These are phyloP conservation scores for Teunomyces cretensis DNA, from an alignment of 805 yeast genomes.

Conservation along the genomic window DNA sequence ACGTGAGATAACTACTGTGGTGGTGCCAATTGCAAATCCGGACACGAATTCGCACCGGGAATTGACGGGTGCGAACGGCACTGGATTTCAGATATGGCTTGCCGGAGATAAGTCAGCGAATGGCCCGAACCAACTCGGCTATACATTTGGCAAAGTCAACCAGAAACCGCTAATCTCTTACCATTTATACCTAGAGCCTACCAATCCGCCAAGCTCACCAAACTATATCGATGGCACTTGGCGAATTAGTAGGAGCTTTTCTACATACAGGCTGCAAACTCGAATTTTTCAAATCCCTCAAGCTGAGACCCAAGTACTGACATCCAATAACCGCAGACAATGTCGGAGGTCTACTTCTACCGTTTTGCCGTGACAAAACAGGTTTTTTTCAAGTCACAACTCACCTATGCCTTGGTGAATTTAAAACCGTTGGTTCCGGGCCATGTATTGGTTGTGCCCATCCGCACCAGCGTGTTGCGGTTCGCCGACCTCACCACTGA, in stretches of 20 bases:
- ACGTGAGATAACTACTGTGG: background rate
- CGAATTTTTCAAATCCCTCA: too few species aligned
- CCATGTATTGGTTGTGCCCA: slow-evolving; percentile 82
- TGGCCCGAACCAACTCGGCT: too few species aligned
- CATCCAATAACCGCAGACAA: background rate
- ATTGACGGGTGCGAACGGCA: background rate
- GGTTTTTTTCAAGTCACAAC: slow-evolving; percentile 57
- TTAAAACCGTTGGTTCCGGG: slow-evolving; percentile 92
- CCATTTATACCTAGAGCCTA: too few species aligned
- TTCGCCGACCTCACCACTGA: slow-evolving; percentile 68
- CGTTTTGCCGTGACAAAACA: slow-evolving; percentile 57
- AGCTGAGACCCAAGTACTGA: too few species aligned
- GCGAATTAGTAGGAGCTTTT: too few species aligned
- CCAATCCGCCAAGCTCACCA: too few species aligned
- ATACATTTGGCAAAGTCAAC: too few species aligned
- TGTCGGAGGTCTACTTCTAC: slow-evolving; percentile 44
- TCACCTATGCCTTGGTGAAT: slow-evolving; percentile 84
- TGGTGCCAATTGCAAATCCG: background rate
- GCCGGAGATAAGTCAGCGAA: too few species aligned
- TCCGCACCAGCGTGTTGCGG: slow-evolving; percentile 58
- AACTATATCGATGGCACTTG: too few species aligned
- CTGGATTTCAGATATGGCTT: background rate
- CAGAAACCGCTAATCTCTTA: too few species aligned
- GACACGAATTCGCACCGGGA: background rate
- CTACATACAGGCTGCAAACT: too few species aligned